These are phyloP conservation scores for Monascus purpureus DNA, from an alignment of 495 filamentous ascomycete species.

Conservation along the genomic window DNA sequence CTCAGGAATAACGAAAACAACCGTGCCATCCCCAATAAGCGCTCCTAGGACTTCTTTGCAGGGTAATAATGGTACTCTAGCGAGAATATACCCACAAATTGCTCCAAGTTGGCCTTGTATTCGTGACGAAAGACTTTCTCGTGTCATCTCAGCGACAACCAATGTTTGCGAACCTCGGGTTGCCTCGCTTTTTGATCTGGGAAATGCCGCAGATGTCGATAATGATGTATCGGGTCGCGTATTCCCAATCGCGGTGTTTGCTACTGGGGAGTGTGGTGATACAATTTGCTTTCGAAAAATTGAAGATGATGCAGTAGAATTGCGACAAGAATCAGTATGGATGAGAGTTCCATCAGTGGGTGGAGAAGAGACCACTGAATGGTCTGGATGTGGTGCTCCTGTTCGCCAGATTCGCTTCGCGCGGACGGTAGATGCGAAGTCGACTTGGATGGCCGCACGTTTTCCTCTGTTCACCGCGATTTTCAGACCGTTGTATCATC, in stretches of 20 bases:
- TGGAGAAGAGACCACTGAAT: slow-evolving; percentile 34
- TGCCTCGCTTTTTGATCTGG: slow-evolving; percentile 29
- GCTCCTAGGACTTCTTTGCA: slow-evolving; percentile 5
- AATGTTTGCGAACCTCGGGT: slow-evolving; percentile 23
- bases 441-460: slow-evolving; percentile 50
- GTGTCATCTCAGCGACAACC: slow-evolving; percentile 12
- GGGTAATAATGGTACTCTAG: slow-evolving; percentile 10
- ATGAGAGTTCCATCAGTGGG: slow-evolving; percentile 21
- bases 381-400: slow-evolving; percentile 39
- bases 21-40: slow-evolving; percentile 11
- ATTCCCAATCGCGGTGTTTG: slow-evolving; percentile 29
- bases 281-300: slow-evolving; percentile 24
- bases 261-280: slow-evolving; percentile 31
- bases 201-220: slow-evolving; percentile 21
- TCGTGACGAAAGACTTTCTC: slow-evolving; percentile 17
- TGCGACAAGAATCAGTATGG: slow-evolving; percentile 7
- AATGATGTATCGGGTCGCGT: slow-evolving; percentile 13
- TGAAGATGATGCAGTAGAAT: slow-evolving; percentile 17
- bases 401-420: slow-evolving; percentile 58
- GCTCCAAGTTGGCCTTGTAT: slow-evolving; percentile 19
- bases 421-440: slow-evolving; percentile 28
- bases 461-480: slow-evolving; percentile 40
- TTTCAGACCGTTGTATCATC: slow-evolving; percentile 41
- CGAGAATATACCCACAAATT: slow-evolving; percentile 24
- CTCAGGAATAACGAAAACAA: slow-evolving; percentile 20